Base-by-base conservation (phyloP, 164 flowering plant genomes). In the Liriodendron chinense region DNA sequence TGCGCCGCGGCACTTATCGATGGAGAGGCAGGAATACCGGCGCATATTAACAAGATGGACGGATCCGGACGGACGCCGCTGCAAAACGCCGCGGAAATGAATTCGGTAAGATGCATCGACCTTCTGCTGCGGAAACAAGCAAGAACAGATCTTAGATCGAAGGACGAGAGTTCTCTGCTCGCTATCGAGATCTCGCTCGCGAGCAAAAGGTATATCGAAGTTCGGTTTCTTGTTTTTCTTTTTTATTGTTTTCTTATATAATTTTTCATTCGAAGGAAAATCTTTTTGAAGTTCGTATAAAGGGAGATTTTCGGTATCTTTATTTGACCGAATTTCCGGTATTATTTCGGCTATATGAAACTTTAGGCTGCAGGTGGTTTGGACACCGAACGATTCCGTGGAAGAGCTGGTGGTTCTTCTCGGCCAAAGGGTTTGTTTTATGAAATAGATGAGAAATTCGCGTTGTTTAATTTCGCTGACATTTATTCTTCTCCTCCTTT, bases 41-140 rank as follows among this genome's bases (percentile, higher is more conserved):
- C 85, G 3, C 13, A 66, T 21, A 73, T 86, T 5, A 84, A 86
- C 77, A 84, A 84, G 67, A 57, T 78, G 47, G 86, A 84, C 68
- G 81, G 47, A 0, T 3, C 68, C 7, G 87, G 88, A 6, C 24
- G 71, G 71, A 65, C 88, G 24, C 77, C 88, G 1, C 78, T 87
- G 71, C 92, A 89, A 72, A 75, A 74, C 61, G 92, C 92, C n/a
- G 92, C 90, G 9, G 79, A 79, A 66, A 78, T 74, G 61, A 83
- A 85, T 72, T 73, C 90, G 3, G 47, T 65, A 23, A 80, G 78
- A 53, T 89, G 92, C 72, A 81, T 85, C 20, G 86, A 82, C 69
- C 57, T 87, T 66, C 78, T 89, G 18, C 53, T 89, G 4, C 68
- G 79, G 20, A 85, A 83, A 65, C 79, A 76, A 61, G 88, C 85